Base-by-base conservation (phyloP, 2,329 filamentous ascomycete genomes). In the Sarocladiaceae sp. region DNA sequence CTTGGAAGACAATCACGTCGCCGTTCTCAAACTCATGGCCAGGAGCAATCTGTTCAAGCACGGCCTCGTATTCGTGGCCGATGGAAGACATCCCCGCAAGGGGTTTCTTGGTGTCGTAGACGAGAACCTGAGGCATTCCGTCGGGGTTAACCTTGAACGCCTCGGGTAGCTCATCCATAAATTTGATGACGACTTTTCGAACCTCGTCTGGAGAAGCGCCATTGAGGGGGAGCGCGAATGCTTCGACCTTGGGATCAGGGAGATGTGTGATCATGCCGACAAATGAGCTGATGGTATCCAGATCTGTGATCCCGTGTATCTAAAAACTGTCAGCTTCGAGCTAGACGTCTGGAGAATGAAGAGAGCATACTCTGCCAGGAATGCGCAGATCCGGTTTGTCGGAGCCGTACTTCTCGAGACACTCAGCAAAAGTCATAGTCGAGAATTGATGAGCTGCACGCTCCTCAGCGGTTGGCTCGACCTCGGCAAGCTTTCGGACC, bases 371-470 rank as follows among this genome's bases (percentile, higher is more conserved):
- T 56, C 77, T 66, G 20, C 80, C 82, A 1, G 78, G 76, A 29
- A 90, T 83, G 15, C 93, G 80, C 9, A 91, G 67, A 58, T 98
- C 93, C 3, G 93, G 93, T 62, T 98, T 98, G 63, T 98, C 93
- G 4, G 81, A 85, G 10, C 93, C 93, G 56, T 90, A 95, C 3
- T 66, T 69, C 1, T 74, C 67, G 82, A 98, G 97, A 15, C 84
- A 60, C 2, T 67, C 60, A 1, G 61, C 61, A 46, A 65, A 67
- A 1, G 59, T 66, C 4, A 67, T 47, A 0, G 52, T 60, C 0
- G 58, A 65, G 31, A 67, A 60, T 11, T 53, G 40, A 21, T 67
- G 61, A 6, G 57, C 55, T 4, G 53, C 50, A 13, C 47, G 48
- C 16, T 56, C 54, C n/a, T 51, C 43, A 0, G 43, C 20, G 0